Evolutionary conservation across 1,284 basidiomycete genomes (phyloP), one percentile per base, ranked within the genome.

Genomic region (Ceratobasidium papillatum): DNA sequence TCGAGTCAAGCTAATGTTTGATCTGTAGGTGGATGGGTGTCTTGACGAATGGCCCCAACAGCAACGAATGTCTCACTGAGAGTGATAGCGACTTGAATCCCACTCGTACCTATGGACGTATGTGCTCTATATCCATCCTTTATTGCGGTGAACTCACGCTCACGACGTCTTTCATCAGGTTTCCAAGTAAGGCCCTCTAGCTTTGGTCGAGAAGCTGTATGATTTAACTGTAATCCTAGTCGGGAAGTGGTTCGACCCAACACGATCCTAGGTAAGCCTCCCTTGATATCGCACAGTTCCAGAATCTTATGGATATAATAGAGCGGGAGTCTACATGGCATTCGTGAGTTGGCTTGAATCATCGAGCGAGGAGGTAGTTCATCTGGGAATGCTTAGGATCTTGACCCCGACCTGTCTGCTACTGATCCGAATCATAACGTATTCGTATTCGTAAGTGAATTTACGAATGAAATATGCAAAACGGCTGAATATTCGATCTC

Each of bases 391-490:
- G 25, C 22, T 56, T 22, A 63, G 51, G 30, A 61, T 59, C 41
- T 27, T 43, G 72, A 64, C 36, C 62, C 75, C 19, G 7, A 49
- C n/a, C 52, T 66, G 32, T 63, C 62, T 38, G 54, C 25, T 17
- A 22, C 9, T 27, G 11, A 32, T n/a, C 11, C 56, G 2, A 58
- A 58, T 34, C 56, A 38, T 32, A 58, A 58, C 27, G 56, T 58
- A 8, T 58, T 58, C 32, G 56, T 58, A 27, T 58, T 58, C 27
- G 56, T 58, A 17, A 58, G 56, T 34, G 2, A 8, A 11, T 19
- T 5, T 3, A 19, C 11, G 14, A 58, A 14, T 11, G 9, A 5
- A 2, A n/a, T 32, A 9, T 5, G 27, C 27, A 58, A 1, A 11
- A 12, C 27, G 3, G 34, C 30, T 58, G 3, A 34, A 1, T 32